Base-by-base conservation (phyloP, 805 yeast species). In the Sugiyamaella americana region DNA sequence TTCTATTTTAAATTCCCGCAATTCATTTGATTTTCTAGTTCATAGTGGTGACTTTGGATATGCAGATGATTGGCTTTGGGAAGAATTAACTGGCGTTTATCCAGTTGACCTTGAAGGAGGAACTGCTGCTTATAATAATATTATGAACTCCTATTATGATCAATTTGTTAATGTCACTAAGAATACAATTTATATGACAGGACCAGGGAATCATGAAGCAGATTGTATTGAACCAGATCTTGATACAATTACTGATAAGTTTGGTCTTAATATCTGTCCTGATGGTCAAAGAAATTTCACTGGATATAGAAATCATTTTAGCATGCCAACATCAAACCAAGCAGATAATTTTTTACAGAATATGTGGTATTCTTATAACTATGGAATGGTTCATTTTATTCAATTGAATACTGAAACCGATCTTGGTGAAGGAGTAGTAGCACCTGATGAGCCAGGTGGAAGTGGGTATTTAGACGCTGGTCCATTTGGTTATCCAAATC, bases 361-460 rank as follows among this genome's bases (percentile, higher is more conserved):
- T 34, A 51, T 61, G 55, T 61, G 65, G 65, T 61, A 60, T 48
- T 61, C 65, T 1, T 61, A 50, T 24, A 60, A 61, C 40, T 57
- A 61, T 43, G 65, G 65, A 6, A 46, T 51, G 47, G 65, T 50
- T 4, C 65, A 61, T 46, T 60, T 59, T 40, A 54, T 61, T 4
- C 49, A 48, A 23, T 37, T 61, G 38, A 51, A 60, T 47, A 57
- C 62, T 21, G 65, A 61, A 49, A 61, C 65, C 2, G 65, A 61
- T 44, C 49, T 58, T 20, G 59, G 51, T 13, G 29, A 20, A 11
- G 45, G 45, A 24, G 29, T 24, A 2, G 29, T 23, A 20, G 45
- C 45, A 19, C 57, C 51, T n/a, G 47, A 49, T 32, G 56, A 52
- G 23, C 45, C 45, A 3, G 49, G 43, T 3, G 41, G 11, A 44